Base-by-base conservation (phyloP, 495 filamentous ascomycete genomes). In the Ascobolus immersus region DNA sequence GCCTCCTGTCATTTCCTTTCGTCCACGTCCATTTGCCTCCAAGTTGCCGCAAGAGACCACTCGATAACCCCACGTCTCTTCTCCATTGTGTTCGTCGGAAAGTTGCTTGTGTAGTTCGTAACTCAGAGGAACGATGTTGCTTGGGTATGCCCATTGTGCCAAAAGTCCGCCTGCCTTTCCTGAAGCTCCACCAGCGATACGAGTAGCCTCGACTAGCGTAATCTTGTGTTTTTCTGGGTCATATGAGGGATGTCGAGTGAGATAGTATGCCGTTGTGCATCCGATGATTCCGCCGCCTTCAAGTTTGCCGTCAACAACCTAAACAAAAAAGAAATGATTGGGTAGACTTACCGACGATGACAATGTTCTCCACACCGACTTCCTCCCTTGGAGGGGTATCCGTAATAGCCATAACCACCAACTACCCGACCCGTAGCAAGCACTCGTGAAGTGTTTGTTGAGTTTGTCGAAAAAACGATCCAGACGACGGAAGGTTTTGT, bases 121-220 rank as follows among this genome's bases (percentile, higher is more conserved):
- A 39, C 76, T 86, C 34, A 96, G 57, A 2, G 78, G 77, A 1
- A 93, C 86, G 36, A 96, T 66, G 44, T 64, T 74, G 40, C 52
- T 61, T 1, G 86, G 86, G 45, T 93, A 92, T 8, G 86, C 86
- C 86, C 86, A 96, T 25, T 81, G 60, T 1, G 71, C 86, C 12
- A 96, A 58, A 9, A 96, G 62, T 1, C 86, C 86, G 4, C 86
- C 86, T 1, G 86, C 86, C 58, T 96, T 96, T 5, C 86, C 86
- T 17, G 80, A 91, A 25, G 86, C 86, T 17, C 76, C 84, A 8
- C 81, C 73, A 11, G 86, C 86, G 40, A 94, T 77, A 25, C 73
- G 64, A 10, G 70, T 69, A 1, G 86, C 81, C 61, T 96, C 86
- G 39, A 96, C 60, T 21, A 96, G 67, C 9, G 75, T 91, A 40